Percentiles rank a stretch among this genome's conserved stretches.
Conservation (phyloP, 2,329 filamentous ascomycete species). For the Arthroderma uncinatum region DNA sequence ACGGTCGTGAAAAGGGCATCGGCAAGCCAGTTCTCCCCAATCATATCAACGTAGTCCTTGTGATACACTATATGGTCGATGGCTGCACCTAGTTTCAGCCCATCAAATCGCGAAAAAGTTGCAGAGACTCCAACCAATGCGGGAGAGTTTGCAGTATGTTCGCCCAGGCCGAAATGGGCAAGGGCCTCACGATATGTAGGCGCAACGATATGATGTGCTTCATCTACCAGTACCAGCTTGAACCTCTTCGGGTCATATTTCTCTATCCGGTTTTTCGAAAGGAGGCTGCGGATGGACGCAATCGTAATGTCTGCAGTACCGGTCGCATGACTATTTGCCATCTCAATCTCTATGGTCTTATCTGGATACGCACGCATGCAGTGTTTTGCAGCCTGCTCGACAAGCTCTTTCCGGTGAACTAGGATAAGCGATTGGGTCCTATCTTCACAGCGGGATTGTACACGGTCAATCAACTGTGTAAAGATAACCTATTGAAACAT, state of each 20-base stretch:
- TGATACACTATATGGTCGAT: slow-evolving; percentile 97
- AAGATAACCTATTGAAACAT: slow-evolving; percentile 62
- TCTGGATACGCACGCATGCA: slow-evolving; percentile 69
- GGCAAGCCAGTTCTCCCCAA: slow-evolving; percentile 82
- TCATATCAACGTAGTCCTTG: slow-evolving; percentile 70
- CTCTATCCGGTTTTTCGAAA: slow-evolving; percentile 59
- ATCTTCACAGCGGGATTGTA: slow-evolving; percentile 45
- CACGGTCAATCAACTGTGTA: slow-evolving; percentile 78
- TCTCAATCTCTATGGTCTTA: slow-evolving; percentile 78
- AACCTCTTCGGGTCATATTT: slow-evolving; percentile 73
- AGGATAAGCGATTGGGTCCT: slow-evolving; percentile 77
- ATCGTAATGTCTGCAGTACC: slow-evolving; percentile 85
- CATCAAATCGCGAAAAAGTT: slow-evolving; percentile 68
- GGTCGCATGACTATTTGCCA: slow-evolving; percentile 66
- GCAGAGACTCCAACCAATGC: slow-evolving; percentile 84
- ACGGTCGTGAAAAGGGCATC: slow-evolving; percentile 93
- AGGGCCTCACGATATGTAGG: slow-evolving; percentile 64
- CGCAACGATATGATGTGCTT: slow-evolving; percentile 93
- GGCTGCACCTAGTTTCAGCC: slow-evolving; percentile 65
- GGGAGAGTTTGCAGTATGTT: slow-evolving; percentile 40
- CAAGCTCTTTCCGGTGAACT: slow-evolving; percentile 82
- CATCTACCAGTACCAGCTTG: slow-evolving; percentile 88
- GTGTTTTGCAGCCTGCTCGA: slow-evolving; percentile 84
- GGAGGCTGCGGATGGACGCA: slow-evolving; percentile 78
- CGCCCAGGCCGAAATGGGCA: slow-evolving; percentile 62